phyloP scores from a whole-genome alignment of 495 filamentous ascomycete species.

The Penicillium steckii region DNA sequence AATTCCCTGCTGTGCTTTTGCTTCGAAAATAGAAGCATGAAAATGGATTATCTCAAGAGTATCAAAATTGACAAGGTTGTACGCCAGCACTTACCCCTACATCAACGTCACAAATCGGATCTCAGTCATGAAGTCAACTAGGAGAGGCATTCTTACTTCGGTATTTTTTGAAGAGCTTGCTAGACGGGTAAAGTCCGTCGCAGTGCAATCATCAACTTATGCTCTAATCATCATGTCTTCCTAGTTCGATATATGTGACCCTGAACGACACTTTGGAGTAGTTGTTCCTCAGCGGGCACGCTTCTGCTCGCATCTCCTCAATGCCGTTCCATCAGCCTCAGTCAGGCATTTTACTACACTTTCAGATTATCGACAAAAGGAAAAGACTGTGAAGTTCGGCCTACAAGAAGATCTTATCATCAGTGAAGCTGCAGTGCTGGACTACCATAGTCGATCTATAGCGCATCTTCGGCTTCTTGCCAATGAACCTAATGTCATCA shows the following conservation, averaged over 20 bases:
- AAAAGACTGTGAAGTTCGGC: conserved; percentile 1
- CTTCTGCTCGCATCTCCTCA: conserved; percentile 15
- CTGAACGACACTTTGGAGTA: conserved; percentile 17
- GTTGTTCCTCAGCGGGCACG: conserved; percentile 20
- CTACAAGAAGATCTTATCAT: conserved; percentile 9
- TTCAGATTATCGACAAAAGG: conserved; percentile 5
- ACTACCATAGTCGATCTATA: conserved; percentile 24
- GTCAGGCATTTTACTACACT: conserved; percentile 22
- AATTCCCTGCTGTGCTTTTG: not conserved
- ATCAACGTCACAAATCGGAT: not conserved
- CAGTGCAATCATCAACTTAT: not conserved
- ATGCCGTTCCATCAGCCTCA: conserved; percentile 20
- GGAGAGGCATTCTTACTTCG: conserved; percentile 18
- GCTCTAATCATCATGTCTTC: not conserved
- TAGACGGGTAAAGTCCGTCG: conserved; percentile 6
- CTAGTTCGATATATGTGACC: conserved; percentile 23
- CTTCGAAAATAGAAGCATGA: not conserved
- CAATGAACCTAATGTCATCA: conserved; percentile 21
- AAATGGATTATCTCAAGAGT: not conserved
- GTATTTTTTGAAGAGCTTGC: conserved; percentile 15
- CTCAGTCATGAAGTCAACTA: conserved; percentile 4
- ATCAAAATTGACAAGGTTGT: not conserved
- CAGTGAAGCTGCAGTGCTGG: conserved; percentile 17
- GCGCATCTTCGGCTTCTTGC: conserved; percentile 19
- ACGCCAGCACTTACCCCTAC: not conserved